Conservation (phyloP, 2,329 filamentous ascomycete species). For the Didymella lethalis region DNA sequence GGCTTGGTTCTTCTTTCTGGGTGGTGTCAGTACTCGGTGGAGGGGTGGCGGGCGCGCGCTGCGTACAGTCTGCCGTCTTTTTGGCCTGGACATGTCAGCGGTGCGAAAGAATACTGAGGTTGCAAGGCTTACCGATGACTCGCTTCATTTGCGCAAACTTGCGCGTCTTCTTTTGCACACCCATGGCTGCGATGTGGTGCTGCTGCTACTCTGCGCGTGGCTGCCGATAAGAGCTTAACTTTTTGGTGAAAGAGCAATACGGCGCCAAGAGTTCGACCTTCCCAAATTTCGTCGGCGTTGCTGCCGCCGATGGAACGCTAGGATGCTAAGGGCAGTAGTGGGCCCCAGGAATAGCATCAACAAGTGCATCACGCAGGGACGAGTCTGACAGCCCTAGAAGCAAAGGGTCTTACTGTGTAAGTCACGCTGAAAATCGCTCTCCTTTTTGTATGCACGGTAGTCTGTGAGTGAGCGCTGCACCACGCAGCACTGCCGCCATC, state of each 20-base stretch:
- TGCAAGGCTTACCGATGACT: conserved; percentile 71
- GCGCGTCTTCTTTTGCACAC: conserved; percentile 85
- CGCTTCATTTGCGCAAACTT: conserved; percentile 88
- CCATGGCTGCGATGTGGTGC: conserved; percentile 66
- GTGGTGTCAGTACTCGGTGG: conserved; percentile 18
- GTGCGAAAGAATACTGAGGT: background rate
- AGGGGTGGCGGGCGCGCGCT: conserved; percentile 23
- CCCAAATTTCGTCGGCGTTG: conserved; percentile 11
- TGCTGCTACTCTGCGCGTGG: conserved; percentile 17
- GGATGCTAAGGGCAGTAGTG: background rate
- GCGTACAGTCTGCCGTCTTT: conserved; percentile 74
- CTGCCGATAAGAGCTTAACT: conserved; percentile 24
- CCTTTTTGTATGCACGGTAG: conserved; percentile 1
- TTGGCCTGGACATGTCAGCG: conserved; percentile 53
- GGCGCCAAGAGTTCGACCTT: conserved; percentile 19
- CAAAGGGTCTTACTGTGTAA: conserved; percentile 14
- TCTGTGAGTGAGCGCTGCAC: background rate
- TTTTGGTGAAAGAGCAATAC: conserved; percentile 16
- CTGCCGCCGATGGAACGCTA: conserved; percentile 8
- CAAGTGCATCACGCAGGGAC: conserved; percentile 22
- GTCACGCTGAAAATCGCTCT: conserved; percentile 5
- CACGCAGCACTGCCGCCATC: background rate
- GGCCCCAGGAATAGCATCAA: conserved; percentile 21
- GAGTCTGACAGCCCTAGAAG: conserved; percentile 6
- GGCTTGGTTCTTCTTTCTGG: conserved; percentile 75